phyloP scores from a whole-genome alignment of 257 asterid species.

The Fraxinus americana region DNA sequence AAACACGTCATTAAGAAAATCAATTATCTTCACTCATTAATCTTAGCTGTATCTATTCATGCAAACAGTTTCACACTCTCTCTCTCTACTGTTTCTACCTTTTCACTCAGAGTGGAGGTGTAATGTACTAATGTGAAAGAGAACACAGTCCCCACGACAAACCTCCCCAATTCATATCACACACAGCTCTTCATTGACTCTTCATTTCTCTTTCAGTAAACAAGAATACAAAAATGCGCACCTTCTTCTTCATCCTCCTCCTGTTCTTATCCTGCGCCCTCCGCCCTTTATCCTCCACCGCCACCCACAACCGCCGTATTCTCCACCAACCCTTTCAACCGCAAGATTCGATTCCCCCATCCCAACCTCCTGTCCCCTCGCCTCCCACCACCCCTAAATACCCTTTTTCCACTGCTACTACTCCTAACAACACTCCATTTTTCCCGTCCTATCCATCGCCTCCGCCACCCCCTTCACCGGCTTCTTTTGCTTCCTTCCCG shows the following conservation, averaged over 20 bases:
- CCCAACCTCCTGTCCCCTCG: conserved; percentile 49
- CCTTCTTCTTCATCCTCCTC: conserved; percentile 28
- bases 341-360: conserved; percentile 41
- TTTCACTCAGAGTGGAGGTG: conserved; percentile 10
- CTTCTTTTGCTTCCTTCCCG: conserved; percentile 67
- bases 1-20: not conserved
- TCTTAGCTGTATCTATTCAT: conserved; percentile 22
- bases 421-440: conserved; percentile 47
- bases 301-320: conserved; percentile 55
- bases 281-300: conserved; percentile 32
- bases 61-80: conserved; percentile 5
- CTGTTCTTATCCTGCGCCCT: conserved; percentile 19
- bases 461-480: conserved; percentile 64
- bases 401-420: conserved; percentile 51
- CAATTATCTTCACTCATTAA: not conserved
- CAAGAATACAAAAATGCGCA: conserved; percentile 25
- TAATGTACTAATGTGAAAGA: conserved; percentile 23
- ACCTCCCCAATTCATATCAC: conserved; percentile 4
- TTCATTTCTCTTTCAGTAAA: conserved; percentile 15
- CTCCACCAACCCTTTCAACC: conserved; percentile 77
- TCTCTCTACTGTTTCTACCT: not conserved
- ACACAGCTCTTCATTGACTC: conserved; percentile 21
- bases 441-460: conserved; percentile 58
- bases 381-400: conserved; percentile 43
- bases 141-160: conserved; percentile 4